Evolutionary conservation across 2,329 filamentous ascomycete species (phyloP), one percentile per base, ranked within the genome.

Genomic region (Aspergillus udagawae): DNA sequence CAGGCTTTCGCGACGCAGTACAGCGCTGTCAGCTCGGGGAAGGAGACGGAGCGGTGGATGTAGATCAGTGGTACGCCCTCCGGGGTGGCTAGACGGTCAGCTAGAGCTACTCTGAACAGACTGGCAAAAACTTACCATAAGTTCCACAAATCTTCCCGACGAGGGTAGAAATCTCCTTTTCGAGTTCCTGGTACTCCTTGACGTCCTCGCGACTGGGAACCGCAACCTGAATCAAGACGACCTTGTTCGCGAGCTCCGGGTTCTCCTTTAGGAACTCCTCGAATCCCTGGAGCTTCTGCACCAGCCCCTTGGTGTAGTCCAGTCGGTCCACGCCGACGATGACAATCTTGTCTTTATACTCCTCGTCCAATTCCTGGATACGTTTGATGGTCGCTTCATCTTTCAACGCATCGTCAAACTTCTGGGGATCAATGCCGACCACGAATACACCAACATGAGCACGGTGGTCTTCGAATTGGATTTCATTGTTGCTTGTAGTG

Each of bases 21-120:
- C 4, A 97, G 82, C 0, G 92, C 91, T 20, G 92, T 91, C 41
- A 97, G 84, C 75, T 97, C 92, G 58, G 95, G 90, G 67, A 97
- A 96, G n/a, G 84, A 83, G 63, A 97, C 89, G 2, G 90, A 94
- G 74, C 95, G 92, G 77, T 97, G 92, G 67, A 97, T 87, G 78
- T 96, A 97, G 74, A 97, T 90, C 66, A 97, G 94, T 0, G 93
- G 93, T 83, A 93, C 95, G 75, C 95, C 96, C 72, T 96, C 92
- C 65, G 96, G 88, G 42, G 91, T 96, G 71, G 92, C 80, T 82
- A n/a, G 12, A 56, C 21, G 2, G 2, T 5, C 23, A 41, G 20
- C 10, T 17, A 14, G 1, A 27, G 25, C 20, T 32, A 14, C 1
- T 2, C 17, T 21, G 23, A 10, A 4, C 17, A 3, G 4, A 6